Base-by-base conservation (phyloP, 345 rosid species). In the Sonneratia alba region DNA sequence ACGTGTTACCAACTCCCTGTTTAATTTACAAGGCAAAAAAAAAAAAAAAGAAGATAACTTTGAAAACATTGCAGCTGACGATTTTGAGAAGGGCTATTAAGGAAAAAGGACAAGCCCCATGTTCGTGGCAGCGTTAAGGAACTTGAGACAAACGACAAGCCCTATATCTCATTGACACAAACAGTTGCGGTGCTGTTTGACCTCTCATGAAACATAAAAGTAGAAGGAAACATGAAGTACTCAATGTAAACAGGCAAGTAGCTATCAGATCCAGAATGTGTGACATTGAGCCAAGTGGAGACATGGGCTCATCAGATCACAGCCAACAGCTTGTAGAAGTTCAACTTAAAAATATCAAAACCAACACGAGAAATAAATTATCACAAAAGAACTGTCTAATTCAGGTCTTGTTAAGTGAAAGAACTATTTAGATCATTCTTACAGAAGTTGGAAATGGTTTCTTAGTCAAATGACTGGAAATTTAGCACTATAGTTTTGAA, bases 1-100 rank as follows among this genome's bases (percentile, higher is more conserved):
- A 81, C 9, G 99, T 95, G 75, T 92, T 95, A 62, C 99, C 99
- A 49, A 95, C 99, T 16, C 99, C 99, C 99, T 95, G 74, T 34
- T 48, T 34, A 53, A 36, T 70, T 70, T 21, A 21, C 8, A 22
- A 37, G n/a, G 21, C 1, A 27, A 27, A 27, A 27, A 27, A 27
- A 27, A 27, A 36, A 47, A 69, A 73, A 72, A 69, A 2, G 43
- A 67, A 40, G 70, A 22, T 68, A 66, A 47, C 36, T 19, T 22
- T 42, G 5, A 9, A 3, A 61, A 9, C 32, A 34, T 13, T 12
- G 66, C 32, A 27, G 14, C 18, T 34, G 6, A 27, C 27, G 66
- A 27, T 62, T 34, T 32, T n/a, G 32, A 57, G 37, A 32, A n/a
- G 36, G 27, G 66, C 22, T 21, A 53, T 15, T 19, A 53, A 53